phyloP scores from a whole-genome alignment of 1,139 yeast genomes.

The Debaryomyces sp. region DNA sequence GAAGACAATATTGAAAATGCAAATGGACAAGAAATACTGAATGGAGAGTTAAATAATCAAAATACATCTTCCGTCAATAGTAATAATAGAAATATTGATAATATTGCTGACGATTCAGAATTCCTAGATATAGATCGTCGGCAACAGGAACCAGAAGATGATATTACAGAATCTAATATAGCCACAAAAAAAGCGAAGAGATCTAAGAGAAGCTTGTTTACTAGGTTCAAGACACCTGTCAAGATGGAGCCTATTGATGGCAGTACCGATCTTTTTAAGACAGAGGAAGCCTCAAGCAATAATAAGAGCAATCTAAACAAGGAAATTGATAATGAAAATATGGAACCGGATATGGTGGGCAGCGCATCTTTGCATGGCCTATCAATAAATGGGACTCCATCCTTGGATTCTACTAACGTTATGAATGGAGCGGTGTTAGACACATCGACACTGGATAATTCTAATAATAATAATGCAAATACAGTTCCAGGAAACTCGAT shows the following conservation, averaged over 20 bases:
- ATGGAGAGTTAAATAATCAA: conserved; percentile 6
- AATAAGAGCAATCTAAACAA: conserved; percentile 9
- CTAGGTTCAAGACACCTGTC: conserved; percentile 41
- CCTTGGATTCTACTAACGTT: conserved; percentile 14
- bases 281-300: conserved; percentile 12
- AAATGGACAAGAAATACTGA: background rate
- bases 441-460: conserved; percentile 16
- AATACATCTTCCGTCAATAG: background rate
- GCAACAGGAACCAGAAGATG: conserved; percentile 1
- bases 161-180: conserved; percentile 14
- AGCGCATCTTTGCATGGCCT: conserved; percentile 19
- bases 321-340: conserved; percentile 16
- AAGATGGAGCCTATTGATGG: conserved; percentile 22
- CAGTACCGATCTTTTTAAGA: conserved; percentile 5
- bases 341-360: conserved; percentile 11
- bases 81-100: background rate
- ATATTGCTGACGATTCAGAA: conserved; percentile 2
- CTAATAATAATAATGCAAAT: conserved; percentile 10
- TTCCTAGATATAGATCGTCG: background rate
- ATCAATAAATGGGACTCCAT: conserved; percentile 28
- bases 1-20: background rate
- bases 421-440: conserved; percentile 19
- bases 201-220: conserved; percentile 42
- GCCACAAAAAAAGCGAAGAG: conserved; percentile 32
- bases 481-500: background rate